Percentiles rank a stretch among this genome's conserved stretches.
phyloP scores from a whole-genome alignment of 1,284 basidiomycete genomes.

The Spongiforma sp. region DNA sequence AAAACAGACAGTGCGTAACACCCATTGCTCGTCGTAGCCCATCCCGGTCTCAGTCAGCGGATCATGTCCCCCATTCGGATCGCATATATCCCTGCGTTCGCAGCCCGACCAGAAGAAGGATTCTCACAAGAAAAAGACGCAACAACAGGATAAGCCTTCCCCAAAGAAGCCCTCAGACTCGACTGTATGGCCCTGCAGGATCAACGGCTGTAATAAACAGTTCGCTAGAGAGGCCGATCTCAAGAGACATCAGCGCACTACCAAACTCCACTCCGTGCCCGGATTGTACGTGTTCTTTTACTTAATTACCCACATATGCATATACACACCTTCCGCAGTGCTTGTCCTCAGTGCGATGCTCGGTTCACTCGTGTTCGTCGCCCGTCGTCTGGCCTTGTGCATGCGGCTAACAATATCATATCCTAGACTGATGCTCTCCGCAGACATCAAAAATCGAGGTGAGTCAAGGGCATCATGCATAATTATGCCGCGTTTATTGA shows the following conservation, averaged over 20 bases:
- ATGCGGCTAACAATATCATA: constrained; percentile 13
- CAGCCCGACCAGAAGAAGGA: constrained; percentile 55
- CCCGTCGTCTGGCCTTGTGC: constrained; percentile 10
- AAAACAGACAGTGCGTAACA: constrained; percentile 40
- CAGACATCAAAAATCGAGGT: constrained; percentile 73
- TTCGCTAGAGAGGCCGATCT: constrained; percentile 80
- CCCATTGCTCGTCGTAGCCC: constrained; percentile 17
- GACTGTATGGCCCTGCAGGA: constrained; percentile 75
- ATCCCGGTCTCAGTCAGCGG: constrained; percentile 25
- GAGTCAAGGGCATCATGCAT: constrained; percentile 22
- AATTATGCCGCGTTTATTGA: constrained; percentile 9
- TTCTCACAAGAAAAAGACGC: constrained; percentile 47
- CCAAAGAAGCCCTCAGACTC: constrained; percentile 51
- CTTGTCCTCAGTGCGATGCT: constrained; percentile 78
- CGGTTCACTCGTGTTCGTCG: constrained; percentile 72
- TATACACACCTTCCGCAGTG: constrained; percentile 44
- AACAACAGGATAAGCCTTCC: constrained; percentile 26
- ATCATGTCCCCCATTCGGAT: constrained; percentile 19
- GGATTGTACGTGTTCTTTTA: constrained; percentile 59
- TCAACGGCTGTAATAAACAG: constrained; percentile 76
- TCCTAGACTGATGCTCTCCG: constrained; percentile 62
- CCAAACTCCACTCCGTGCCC: constrained; percentile 71
- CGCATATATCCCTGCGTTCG: constrained; percentile 12
- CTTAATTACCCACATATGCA: constrained; percentile 18
- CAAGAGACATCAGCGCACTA: constrained; percentile 77